Percentiles rank a stretch among this genome's conserved stretches.
Conservation (phyloP, 768 basidiomycete species). For the Lactarius sanguifluus region DNA sequence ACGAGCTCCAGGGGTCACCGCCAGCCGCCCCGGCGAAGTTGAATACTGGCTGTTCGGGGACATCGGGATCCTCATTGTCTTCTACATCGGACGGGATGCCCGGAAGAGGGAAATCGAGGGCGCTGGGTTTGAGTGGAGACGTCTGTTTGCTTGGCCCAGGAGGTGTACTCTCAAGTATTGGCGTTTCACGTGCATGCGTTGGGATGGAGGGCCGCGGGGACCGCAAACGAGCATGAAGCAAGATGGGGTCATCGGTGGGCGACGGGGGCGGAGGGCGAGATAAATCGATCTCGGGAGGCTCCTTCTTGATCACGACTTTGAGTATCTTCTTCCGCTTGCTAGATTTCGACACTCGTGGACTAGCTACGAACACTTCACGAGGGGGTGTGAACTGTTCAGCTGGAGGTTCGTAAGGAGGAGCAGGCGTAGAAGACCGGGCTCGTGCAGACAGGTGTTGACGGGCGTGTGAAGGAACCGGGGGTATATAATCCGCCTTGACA, state of each 20-base stretch:
- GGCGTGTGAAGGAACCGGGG: slow-evolving; percentile 36
- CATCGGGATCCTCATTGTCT: slow-evolving; percentile 28
- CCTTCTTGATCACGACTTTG: slow-evolving; percentile 50
- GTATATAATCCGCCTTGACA: slow-evolving; percentile 50
- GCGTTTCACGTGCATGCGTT: slow-evolving; percentile 39
- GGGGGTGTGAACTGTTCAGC: slow-evolving; percentile 71
- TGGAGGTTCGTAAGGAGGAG: slow-evolving; percentile 63
- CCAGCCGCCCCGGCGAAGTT: slow-evolving; percentile 27
- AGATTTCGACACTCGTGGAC: slow-evolving; percentile 38
- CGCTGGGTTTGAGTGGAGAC: slow-evolving; percentile 25
- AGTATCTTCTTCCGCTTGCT: slow-evolving; percentile 40
- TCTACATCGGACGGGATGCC: slow-evolving; percentile 26
- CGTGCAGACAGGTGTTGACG: slow-evolving; percentile 32
- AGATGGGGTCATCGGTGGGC: slow-evolving; percentile 72
- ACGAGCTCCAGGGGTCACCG: slow-evolving; percentile 24
- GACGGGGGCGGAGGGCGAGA: slow-evolving; percentile 62
- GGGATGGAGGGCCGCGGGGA: slow-evolving; percentile 34
- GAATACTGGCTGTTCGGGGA: slow-evolving; percentile 29
- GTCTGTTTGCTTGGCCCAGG: slow-evolving; percentile 15
- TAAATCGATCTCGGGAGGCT: slow-evolving; percentile 64
- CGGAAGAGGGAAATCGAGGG: slow-evolving; percentile 25
- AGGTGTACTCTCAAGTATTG: slow-evolving; percentile 38
- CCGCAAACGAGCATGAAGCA: slow-evolving; percentile 51
- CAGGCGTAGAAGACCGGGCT: slow-evolving; percentile 52
- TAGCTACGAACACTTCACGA: slow-evolving; percentile 52